phyloP scores from a whole-genome alignment of 1,139 yeast species.

The Zygoascus meyerae region DNA sequence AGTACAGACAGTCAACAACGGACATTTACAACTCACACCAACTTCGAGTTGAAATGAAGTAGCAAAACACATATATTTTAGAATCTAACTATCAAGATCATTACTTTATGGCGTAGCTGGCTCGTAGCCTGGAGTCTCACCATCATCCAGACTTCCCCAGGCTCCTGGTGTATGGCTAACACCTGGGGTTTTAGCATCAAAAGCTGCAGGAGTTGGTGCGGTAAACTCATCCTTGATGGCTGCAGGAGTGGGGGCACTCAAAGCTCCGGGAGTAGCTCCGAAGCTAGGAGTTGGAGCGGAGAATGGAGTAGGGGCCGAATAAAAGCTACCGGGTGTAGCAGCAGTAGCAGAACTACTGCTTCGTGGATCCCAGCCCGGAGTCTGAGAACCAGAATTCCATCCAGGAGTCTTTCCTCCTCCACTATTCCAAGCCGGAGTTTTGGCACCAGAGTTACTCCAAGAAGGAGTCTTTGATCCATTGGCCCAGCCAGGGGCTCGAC shows the following conservation, averaged over 20 bases:
- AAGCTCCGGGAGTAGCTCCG: conserved; percentile 43
- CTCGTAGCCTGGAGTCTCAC: conserved; percentile 35
- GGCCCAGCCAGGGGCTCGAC: conserved; percentile 41
- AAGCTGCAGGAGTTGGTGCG: conserved; percentile 41
- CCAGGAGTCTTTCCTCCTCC: conserved; percentile 32
- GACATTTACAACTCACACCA: too few species aligned
- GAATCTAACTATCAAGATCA: background rate
- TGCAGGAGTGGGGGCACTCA: conserved; percentile 38
- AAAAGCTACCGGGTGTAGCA: conserved; percentile 43
- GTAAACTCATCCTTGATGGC: conserved; percentile 35
- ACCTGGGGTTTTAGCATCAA: conserved; percentile 40
- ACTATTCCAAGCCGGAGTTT: conserved; percentile 37
- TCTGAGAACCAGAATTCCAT: conserved; percentile 37
- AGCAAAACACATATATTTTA: background rate
- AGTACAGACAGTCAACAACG: too few species aligned
- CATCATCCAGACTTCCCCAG: conserved; percentile 32
- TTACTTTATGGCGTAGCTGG: conserved; percentile 30
- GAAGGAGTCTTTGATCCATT: conserved; percentile 43
- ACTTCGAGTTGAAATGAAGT: too few species aligned
- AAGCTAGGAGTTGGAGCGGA: conserved; percentile 35
- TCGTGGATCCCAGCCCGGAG: conserved; percentile 31
- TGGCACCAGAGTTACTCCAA: conserved; percentile 35
- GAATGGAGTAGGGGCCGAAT: conserved; percentile 19
- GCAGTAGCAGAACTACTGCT: conserved; percentile 33
- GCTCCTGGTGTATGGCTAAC: conserved; percentile 39